These are phyloP conservation scores for Isoetes taiwanensis DNA, from an alignment of 75 land plant genomes.

Conservation along the genomic window DNA sequence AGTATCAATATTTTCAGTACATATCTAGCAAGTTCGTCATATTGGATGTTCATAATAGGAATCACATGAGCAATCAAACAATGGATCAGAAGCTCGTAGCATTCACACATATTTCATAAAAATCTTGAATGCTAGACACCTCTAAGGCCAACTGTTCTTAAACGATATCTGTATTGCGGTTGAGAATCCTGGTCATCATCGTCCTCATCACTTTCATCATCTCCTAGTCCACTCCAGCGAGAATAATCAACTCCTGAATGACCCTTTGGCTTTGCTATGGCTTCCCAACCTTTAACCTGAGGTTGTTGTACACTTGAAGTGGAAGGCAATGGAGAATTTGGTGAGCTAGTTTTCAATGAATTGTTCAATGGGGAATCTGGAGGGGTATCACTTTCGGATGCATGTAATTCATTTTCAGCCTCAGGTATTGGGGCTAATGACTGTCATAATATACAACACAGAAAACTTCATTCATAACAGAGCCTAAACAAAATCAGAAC, in stretches of 20 bases:
- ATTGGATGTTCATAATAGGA: too few relatives aligned
- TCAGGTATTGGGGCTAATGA: slow-evolving; percentile 84
- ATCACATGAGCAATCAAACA: too few relatives aligned
- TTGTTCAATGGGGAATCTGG: slow-evolving; percentile 15
- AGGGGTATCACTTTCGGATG: slow-evolving; percentile 15
- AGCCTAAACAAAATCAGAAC: neutral
- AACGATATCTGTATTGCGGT: slow-evolving; percentile 66
- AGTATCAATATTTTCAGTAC: too few relatives aligned
- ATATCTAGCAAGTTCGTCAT: too few relatives aligned
- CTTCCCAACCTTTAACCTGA: slow-evolving; percentile 56
- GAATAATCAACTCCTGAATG: slow-evolving; percentile 86
- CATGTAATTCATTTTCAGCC: slow-evolving; percentile 43
- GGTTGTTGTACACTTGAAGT: slow-evolving; percentile 4
- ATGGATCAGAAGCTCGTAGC: too few relatives aligned
- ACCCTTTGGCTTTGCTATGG: slow-evolving; percentile 90
- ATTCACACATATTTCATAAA: too few relatives aligned
- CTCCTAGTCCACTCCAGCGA: slow-evolving; percentile 66
- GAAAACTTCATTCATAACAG: neutral
- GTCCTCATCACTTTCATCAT: slow-evolving; percentile 55
- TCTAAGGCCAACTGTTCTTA: slow-evolving; percentile 52
- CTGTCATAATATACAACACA: slow-evolving; percentile 16
- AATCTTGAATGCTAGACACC: too few relatives aligned
- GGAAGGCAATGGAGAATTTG: neutral
- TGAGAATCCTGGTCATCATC: slow-evolving; percentile 54
- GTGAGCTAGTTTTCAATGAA: neutral